Percentiles rank a stretch among this genome's conserved stretches.
These are phyloP conservation scores for Trebouxia sp. DNA, from an alignment of 139 green algal species.

Conservation along the genomic window DNA sequence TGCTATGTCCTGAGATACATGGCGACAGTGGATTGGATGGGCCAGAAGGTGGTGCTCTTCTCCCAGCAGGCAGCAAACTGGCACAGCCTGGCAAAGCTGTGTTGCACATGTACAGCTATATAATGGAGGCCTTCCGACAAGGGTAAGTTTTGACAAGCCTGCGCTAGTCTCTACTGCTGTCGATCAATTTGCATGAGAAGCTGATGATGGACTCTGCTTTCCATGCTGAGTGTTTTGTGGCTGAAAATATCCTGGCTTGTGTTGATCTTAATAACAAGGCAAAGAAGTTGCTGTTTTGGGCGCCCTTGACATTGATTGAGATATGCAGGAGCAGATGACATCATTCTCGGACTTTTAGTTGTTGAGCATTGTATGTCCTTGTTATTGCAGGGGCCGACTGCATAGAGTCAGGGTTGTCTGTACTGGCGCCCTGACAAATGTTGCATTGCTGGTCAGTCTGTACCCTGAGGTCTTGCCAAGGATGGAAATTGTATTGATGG, in stretches of 20 bases:
- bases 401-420: conserved; percentile 69
- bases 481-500: conserved; percentile 85
- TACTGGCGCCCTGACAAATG: conserved; percentile 91
- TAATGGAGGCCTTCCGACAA: conserved; percentile 11
- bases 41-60: conserved; percentile 32
- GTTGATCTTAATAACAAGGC: too few relatives aligned
- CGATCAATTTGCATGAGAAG: too few relatives aligned
- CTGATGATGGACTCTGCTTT: conserved; percentile 62
- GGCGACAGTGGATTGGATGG: conserved; percentile 78
- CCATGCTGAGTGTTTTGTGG: too few relatives aligned
- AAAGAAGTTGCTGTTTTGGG: too few relatives aligned
- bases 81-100: conserved; percentile 61
- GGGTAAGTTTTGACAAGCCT: not conserved
- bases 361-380: not conserved
- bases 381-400: not conserved
- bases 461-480: conserved; percentile 77
- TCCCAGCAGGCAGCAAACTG: conserved; percentile 24
- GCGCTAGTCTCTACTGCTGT: too few relatives aligned
- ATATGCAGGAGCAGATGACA: too few relatives aligned
- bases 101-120: conserved; percentile 36
- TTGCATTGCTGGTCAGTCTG: conserved; percentile 82
- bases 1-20: conserved; percentile 93
- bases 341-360: too few relatives aligned
- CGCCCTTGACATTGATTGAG: too few relatives aligned
- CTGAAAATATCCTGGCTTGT: too few relatives aligned